Conservation (phyloP, 2,329 filamentous ascomycete genomes). For the Nigrograna mackinnonii region DNA sequence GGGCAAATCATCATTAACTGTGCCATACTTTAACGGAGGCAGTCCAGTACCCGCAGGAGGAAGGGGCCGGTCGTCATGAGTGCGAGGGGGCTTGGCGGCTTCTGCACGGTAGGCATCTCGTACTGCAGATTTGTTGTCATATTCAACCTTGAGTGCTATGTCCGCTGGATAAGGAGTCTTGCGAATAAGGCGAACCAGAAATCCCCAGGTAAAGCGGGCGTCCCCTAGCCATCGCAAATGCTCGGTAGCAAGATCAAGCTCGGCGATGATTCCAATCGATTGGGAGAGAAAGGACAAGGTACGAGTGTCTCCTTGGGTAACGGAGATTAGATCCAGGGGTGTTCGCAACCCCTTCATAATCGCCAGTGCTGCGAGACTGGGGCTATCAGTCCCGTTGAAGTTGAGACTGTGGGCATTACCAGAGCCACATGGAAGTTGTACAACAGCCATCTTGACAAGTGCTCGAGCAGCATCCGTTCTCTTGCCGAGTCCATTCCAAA, state of each 20-base stretch:
- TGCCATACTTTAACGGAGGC: conserved; percentile 78
- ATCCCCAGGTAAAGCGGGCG: conserved; percentile 81
- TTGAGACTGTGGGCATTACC: conserved; percentile 95
- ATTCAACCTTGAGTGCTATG: conserved; percentile 80
- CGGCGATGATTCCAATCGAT: conserved; percentile 85
- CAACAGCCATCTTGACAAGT: conserved; percentile 76
- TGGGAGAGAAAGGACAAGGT: conserved; percentile 90
- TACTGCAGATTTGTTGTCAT: conserved; percentile 74
- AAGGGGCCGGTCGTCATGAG: conserved; percentile 23
- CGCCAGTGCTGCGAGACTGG: conserved; percentile 76
- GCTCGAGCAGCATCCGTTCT: conserved; percentile 75
- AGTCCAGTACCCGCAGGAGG: conserved; percentile 50
- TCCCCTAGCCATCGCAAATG: conserved; percentile 91
- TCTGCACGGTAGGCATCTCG: conserved; percentile 68
- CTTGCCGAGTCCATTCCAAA: conserved; percentile 88
- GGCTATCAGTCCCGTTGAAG: conserved; percentile 76
- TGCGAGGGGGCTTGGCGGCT: conserved; percentile 22
- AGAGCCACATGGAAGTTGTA: conserved; percentile 87
- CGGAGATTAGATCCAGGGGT: conserved; percentile 80
- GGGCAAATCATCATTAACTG: conserved; percentile 75
- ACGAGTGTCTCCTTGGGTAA: conserved; percentile 78
- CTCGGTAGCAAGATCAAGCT: conserved; percentile 88
- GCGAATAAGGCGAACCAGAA: conserved; percentile 74
- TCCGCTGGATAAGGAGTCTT: conserved; percentile 88
- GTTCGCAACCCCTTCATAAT: conserved; percentile 88